Base-by-base conservation (phyloP, 306 rosid genomes). In the Ormosia semicastrata region DNA sequence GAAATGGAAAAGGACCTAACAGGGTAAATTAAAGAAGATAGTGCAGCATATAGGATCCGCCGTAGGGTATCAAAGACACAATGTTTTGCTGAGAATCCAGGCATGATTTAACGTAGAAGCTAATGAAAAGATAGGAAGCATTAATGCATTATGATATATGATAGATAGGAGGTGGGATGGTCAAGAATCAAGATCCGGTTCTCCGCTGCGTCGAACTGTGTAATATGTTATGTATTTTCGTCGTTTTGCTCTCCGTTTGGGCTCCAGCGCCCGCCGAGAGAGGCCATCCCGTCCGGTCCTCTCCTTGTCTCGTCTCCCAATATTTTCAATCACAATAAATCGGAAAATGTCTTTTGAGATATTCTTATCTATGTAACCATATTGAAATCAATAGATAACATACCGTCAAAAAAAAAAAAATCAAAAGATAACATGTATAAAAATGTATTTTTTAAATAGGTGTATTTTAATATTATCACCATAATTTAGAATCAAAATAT, bases 1-100 rank as follows among this genome's bases (percentile, higher is more conserved):
- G 78, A 29, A 30, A 66, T 66, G 79, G 64, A 82, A 86, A 86
- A 65, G 74, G 89, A 88, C 86, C 7, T 58, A 63, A 78, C 82
- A 36, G 3, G 18, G 64, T 12, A 29, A 3, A 18, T 5, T 11
- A 17, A 6, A 46, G 33, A 12, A 78, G 72, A 73, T 41, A 57
- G 76, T 11, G 64, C 24, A 24, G 24, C 0, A 24, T 24, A 24
- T 24, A 24, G 24, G 24, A 24, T 24, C 24, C 24, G 24, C 24
- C 0, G 24, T 36, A 66, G 34, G 79, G 83, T 71, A 82, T 58
- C 73, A 18, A 56, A 40, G 58, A 46, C 83, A 46, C 83, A 49
- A 47, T 68, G 74, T 33, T 52, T 71, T 59, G 7, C 7, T 36
- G 50, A 54, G 46, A 2, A 59, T 75, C 24, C 49, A 46, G 76